phyloP scores from a whole-genome alignment of 306 rosid genomes.

The Biancaea sappan region DNA sequence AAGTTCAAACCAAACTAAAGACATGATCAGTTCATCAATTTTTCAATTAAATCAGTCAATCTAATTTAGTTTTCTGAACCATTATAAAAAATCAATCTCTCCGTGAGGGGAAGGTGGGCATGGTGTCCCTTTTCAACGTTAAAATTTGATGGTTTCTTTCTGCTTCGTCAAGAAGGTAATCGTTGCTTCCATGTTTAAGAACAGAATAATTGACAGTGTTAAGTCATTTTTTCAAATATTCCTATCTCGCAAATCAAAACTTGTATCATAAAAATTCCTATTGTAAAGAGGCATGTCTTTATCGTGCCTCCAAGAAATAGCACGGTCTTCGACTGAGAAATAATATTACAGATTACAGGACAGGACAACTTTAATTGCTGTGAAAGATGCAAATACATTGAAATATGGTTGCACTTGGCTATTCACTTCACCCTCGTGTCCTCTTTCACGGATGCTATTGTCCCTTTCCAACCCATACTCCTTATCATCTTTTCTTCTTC shows the following conservation, averaged over 20 bases:
- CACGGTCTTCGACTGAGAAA: background rate
- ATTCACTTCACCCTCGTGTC: slow-evolving; percentile 25
- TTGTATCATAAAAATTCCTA: slow-evolving; percentile 34
- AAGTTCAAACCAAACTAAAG: no score
- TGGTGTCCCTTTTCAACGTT: background rate
- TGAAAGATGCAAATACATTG: background rate
- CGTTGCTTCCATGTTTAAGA: background rate
- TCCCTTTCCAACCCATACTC: slow-evolving; percentile 21
- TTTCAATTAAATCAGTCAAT: no score
- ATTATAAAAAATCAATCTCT: no score
- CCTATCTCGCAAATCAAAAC: background rate
- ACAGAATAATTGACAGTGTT: background rate
- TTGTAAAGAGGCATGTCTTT: slow-evolving; percentile 36
- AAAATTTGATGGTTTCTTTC: background rate
- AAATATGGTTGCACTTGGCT: slow-evolving; percentile 9
- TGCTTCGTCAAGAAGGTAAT: background rate
- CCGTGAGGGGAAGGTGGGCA: no score
- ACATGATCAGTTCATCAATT: no score
- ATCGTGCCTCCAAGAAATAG: slow-evolving; percentile 34
- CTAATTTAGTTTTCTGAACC: no score
- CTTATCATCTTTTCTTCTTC: background rate
- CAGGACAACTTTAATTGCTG: background rate
- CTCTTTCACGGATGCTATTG: slow-evolving; percentile 6
- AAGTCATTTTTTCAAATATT: background rate
- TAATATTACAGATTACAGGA: background rate